These are phyloP conservation scores for Ophiostoma himal-ulmi DNA, from an alignment of 2,329 filamentous ascomycete genomes.

Conservation along the genomic window DNA sequence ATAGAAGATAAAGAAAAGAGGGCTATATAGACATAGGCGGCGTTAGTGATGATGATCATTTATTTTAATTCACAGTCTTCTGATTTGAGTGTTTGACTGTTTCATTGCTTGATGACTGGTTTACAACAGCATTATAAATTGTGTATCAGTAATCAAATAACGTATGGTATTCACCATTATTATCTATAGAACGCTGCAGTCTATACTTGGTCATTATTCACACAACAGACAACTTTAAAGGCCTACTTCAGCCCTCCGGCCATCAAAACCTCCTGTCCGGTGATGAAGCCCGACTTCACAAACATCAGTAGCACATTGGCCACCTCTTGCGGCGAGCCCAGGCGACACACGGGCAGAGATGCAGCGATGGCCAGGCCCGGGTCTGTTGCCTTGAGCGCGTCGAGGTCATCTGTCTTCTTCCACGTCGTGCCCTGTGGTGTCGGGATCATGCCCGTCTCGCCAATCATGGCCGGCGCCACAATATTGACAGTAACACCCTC, in stretches of 20 bases:
- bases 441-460: conserved; percentile 21
- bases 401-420: conserved; percentile 15
- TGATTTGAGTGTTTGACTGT: background rate
- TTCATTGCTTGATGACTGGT: background rate
- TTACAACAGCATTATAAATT: background rate
- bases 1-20: background rate
- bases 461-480: conserved; percentile 20
- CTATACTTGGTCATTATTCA: background rate
- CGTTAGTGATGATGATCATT: background rate
- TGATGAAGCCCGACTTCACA: conserved; percentile 19
- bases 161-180: background rate
- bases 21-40: background rate
- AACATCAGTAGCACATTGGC: conserved; percentile 20
- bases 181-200: background rate
- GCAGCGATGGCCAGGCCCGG: conserved; percentile 20
- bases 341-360: conserved; percentile 15
- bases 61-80: no score
- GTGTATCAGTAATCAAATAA: background rate
- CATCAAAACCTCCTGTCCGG: conserved; percentile 17
- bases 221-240: background rate
- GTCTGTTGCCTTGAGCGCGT: conserved; percentile 18
- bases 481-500: conserved; percentile 20
- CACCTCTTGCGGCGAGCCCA: conserved; percentile 19
- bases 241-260: conserved; percentile 16
- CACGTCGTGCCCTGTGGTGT: conserved; percentile 7